phyloP scores from a whole-genome alignment of 108 stramenopile genomes.

The Cyclostephanos tholiformis region DNA sequence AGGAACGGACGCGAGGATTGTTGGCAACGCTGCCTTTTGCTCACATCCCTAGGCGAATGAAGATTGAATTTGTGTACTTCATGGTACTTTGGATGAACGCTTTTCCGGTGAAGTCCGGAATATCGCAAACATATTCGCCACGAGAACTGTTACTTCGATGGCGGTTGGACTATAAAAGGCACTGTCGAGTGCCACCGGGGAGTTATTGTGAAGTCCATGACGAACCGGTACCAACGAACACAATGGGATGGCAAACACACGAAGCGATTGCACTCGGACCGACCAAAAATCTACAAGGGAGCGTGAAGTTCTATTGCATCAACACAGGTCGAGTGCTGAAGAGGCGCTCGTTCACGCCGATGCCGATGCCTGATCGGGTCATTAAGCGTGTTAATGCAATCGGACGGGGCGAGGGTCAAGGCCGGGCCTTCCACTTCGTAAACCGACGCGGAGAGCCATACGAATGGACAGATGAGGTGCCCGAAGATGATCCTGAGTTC shows the following conservation, averaged over 20 bases:
- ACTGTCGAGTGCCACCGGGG: conserved; percentile 21
- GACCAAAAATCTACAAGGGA: not conserved
- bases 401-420: not conserved
- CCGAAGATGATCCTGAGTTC: not conserved
- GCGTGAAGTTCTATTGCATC: conserved; percentile 5
- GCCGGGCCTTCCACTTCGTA: not conserved
- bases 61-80: too few relatives aligned
- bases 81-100: not conserved
- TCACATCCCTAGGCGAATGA: not conserved
- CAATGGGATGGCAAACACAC: not conserved
- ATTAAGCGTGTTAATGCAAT: not conserved
- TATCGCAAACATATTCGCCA: not conserved
- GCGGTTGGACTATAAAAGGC: conserved; percentile 10
- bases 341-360: not conserved
- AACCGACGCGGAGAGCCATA: not conserved
- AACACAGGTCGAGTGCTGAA: not conserved
- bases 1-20: conserved; percentile 24
- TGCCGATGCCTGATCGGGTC: not conserved
- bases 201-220: conserved; percentile 13
- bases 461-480: not conserved
- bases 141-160: conserved; percentile 11
- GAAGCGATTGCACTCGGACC: not conserved
- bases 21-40: conserved; percentile 23
- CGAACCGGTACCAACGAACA: conserved; percentile 27
- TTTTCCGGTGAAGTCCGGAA: not conserved